Base-by-base conservation (phyloP, 306 rosid species). In the Nissolia schottii region DNA sequence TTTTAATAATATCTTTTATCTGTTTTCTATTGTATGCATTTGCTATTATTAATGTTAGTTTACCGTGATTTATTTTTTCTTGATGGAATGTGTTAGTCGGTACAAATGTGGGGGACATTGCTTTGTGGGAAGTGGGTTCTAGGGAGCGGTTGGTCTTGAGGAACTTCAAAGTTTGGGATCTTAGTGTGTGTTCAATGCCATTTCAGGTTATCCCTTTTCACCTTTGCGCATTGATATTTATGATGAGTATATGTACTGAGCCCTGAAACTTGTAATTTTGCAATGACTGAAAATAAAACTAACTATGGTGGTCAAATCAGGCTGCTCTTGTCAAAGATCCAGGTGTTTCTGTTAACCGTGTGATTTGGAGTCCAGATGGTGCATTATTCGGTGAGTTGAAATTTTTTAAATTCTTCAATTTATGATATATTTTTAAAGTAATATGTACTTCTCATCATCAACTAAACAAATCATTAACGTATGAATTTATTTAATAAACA, bases 331-430 rank as follows among this genome's bases (percentile, higher is more conserved):
- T 88, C 65, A 93, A 93, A 85, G 98, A 93, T 67, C 98, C 97
- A n/a, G 83, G 83, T 64, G 96, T 93, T 63, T 88, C 96, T 31
- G 98, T 90, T 53, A 90, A 88, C 79, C 97, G 97, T 46, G 98
- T 93, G 51, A 93, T 86, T 76, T 93, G 98, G 98, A 90, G 98
- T 72, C 97, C 98, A 48, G 97, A 93, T 76, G 98, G 98, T 70
- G 57, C 89, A 65, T 86, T 90, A 78, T 93, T 90, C 14, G 98
- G 98, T 90, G 82, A 72, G 85, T 64, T 62, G 32, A 54, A 34
- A 28, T 7, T 81, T 48, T 66, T 74, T 49, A 15, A 72, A 48
- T 79, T 65, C 35, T 65, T 67, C 12, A 56, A 64, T 57, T 41
- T 69, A 58, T 32, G 40, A 57, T 79, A 55, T 72, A 35, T 67